Percentiles rank a stretch among this genome's conserved stretches.
These are phyloP conservation scores for Plasmodium inui DNA, from an alignment of 169 alveolate species.

Conservation along the genomic window DNA sequence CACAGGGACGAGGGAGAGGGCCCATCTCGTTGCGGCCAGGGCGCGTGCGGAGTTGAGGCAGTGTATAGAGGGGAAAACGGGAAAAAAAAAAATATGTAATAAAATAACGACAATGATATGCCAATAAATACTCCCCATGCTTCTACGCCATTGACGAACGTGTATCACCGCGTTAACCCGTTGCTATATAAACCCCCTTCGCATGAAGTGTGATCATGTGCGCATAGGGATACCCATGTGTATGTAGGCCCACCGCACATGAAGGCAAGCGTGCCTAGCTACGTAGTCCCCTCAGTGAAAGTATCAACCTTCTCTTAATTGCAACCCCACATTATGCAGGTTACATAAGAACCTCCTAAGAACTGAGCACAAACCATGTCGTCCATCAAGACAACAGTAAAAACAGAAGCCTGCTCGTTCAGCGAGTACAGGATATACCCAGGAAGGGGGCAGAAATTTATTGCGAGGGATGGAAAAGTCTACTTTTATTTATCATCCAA, in stretches of 20 bases:
- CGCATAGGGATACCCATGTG: not conserved
- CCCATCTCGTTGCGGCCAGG: not conserved
- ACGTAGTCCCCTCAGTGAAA: not conserved
- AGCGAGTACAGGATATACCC: constrained; percentile 98
- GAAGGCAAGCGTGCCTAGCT: not conserved
- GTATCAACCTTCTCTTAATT: not conserved
- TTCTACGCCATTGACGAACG: not conserved
- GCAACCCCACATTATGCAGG: constrained; percentile 8
- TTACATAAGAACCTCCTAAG: not conserved
- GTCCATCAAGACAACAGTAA: constrained; percentile 89
- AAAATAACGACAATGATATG: not conserved
- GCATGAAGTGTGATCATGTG: not conserved
- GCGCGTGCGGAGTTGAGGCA: not conserved
- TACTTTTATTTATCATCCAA: constrained; percentile 91
- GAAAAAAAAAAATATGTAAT: not conserved
- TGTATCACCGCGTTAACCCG: not conserved
- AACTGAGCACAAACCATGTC: constrained; percentile 79
- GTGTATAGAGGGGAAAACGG: not conserved
- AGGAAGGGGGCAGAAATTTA: constrained; percentile 97
- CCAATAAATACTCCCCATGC: not conserved
- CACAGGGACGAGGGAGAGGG: not conserved
- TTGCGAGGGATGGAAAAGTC: constrained; percentile 97
- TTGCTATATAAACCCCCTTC: not conserved
- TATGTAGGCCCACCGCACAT: not conserved
- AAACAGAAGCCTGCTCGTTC: constrained; percentile 97